Base-by-base conservation (phyloP, 2,329 filamentous ascomycete genomes). In the Aureobasidium sp. region DNA sequence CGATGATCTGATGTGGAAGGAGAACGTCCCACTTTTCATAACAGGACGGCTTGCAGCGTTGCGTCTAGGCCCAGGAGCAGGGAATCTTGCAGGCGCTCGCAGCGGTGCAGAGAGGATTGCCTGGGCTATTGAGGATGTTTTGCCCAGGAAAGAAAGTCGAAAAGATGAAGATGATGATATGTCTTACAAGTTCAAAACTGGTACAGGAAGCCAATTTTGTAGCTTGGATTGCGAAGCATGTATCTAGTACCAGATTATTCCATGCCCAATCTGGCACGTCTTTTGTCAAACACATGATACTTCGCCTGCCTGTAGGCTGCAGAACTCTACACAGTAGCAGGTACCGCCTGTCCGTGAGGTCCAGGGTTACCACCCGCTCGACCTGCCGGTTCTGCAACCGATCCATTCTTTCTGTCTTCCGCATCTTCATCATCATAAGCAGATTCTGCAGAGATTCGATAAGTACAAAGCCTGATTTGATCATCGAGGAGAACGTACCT, bases 1-100 rank as follows among this genome's bases (percentile, higher is more conserved):
- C 2, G 84, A 92, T 46, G 88, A 93, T 68, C 76, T 93, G 64
- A 87, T 87, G 81, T 93, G 89, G 89, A 79, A 79, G 41, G 78
- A 86, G 0, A 84, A 84, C n/a, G 82, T 93, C 0, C 89, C 89
- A 1, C 73, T 92, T 1, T 92, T 91, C 69, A 74, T 89, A 63
- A 86, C 86, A 0, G 89, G 88, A 1, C 79, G 84, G 59, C 74
- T 92, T 39, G 89, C 87, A 0, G 84, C 81, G 0, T 71, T 93
- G 66, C 80, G 85, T 62, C 75, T 93, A 0, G 89, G 89, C 0
- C 89, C 89, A 12, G 87, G 85, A 0, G 87, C 87, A 0, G 84
- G 83, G 0, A 92, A 92, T 71, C 76, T 92, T 3, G 88, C 88
- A 32, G 89, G 89, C 0, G 88, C 88, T 3, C 82, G 89, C 66